Evolutionary conservation across 192 early-diverging fungal genomes (phyloP), one percentile per base, ranked within the genome.

Genomic region (Umbelopsis ramanniana): DNA sequence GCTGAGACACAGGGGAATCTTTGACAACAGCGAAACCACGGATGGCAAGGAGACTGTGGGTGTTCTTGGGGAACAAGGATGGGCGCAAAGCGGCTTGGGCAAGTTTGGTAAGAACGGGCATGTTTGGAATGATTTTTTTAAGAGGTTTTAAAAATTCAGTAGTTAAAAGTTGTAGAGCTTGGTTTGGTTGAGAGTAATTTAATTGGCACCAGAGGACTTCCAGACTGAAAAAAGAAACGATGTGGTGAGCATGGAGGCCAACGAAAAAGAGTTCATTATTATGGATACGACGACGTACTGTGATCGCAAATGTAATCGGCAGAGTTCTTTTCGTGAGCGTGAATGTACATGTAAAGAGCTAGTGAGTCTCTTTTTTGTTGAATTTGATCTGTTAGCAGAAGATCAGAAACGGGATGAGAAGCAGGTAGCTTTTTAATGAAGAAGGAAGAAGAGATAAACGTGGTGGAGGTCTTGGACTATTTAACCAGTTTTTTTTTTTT

Each of bases 291-390:
- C 19, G 24, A 48, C 72, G 72, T 82, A 91, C 90, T 81, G 83
- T 94, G 93, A 82, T 96, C 93, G 83, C 91, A 87, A 82, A 94
- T 90, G 85, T 96, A 96, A 87, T 96, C 93, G 79, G 92, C 86
- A 75, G 90, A 92, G 83, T 90, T 90, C 81, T 87, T 93, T 88
- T 96, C 95, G 74, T 83, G 85, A 71, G 87, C 86, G 92, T 96
- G 95, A 68, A 83, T 78, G 84, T 94, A 94, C 91, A 92, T 92
- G 57, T 63, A 63, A 63, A 63, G 57, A 63, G 57, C 57, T 63
- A 63, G 2, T 37, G 26, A 63, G 57, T 63, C 57, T 63, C 57
- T 63, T 63, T 63, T 63, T 14, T 12, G 33, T 37, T 63, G 17
- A 33, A 43, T 43, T 63, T 37, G 57, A 63, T 63, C 57, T 55